These are phyloP conservation scores for Scheffersomyces lignicola DNA, from an alignment of 1,139 yeast genomes.

Conservation along the genomic window DNA sequence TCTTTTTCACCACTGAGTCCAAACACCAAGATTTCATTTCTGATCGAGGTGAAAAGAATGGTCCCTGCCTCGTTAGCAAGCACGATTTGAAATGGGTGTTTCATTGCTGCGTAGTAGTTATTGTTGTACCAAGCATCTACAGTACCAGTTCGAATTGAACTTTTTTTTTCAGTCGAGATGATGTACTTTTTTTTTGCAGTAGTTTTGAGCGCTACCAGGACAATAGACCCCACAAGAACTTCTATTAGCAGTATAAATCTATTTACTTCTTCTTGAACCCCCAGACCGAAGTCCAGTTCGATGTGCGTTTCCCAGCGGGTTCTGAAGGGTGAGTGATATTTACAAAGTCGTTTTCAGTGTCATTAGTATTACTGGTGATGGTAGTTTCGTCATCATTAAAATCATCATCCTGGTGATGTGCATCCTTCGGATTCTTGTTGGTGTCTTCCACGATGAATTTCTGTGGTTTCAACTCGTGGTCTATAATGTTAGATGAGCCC, in stretches of 20 bases:
- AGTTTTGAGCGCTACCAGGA: not conserved
- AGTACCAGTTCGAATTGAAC: not conserved
- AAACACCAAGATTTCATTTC: slow-evolving; percentile 57
- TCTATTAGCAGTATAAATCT: not conserved
- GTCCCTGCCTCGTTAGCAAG: slow-evolving; percentile 42
- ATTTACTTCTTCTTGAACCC: slow-evolving; percentile 16
- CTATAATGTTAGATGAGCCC: not conserved
- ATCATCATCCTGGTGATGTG: too few species aligned
- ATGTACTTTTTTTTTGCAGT: not conserved
- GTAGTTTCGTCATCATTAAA: not conserved
- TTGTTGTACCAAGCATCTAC: not conserved
- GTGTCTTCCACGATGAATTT: slow-evolving; percentile 16
- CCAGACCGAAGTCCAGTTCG: slow-evolving; percentile 17
- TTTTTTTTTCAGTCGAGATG: not conserved
- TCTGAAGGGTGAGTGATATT: slow-evolving; percentile 3
- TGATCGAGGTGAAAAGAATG: slow-evolving; percentile 54
- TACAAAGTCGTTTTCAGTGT: slow-evolving; percentile 7
- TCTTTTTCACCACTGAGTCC: slow-evolving; percentile 26
- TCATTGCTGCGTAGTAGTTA: slow-evolving; percentile 31
- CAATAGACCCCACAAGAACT: not conserved
- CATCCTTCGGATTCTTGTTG: slow-evolving; percentile 1
- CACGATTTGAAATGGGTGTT: slow-evolving; percentile 69
- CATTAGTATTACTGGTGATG: slow-evolving; percentile 4
- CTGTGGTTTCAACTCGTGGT: slow-evolving; percentile 15
- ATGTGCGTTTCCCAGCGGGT: slow-evolving; percentile 7